A percentile compares a stretch with the other conserved stretches of the same genome.
Evolutionary conservation across 768 basidiomycete species (phyloP).

Genomic region (Xerocomellus chrysenteron): DNA sequence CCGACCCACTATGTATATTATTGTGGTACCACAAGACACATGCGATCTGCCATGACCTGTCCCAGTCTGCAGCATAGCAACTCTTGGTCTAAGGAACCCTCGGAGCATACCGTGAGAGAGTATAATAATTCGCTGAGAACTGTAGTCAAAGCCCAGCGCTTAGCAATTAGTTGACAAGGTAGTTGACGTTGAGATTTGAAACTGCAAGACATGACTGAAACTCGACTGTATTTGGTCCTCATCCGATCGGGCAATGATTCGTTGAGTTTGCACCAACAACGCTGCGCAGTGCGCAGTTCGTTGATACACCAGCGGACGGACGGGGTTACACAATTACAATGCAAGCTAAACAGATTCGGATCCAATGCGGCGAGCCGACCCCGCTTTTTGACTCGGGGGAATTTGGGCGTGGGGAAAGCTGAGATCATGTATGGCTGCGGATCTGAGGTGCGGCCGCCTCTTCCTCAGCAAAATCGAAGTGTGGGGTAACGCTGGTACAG

Average conservation of each 20-base stretch:
- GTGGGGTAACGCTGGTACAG: slow-evolving; percentile 16
- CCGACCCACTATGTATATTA: not conserved
- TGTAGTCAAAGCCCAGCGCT: not conserved
- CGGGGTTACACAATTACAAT: not conserved
- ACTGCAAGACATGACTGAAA: slow-evolving; percentile 2
- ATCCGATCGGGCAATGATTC: not conserved
- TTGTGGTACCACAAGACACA: not conserved
- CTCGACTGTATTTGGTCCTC: not conserved
- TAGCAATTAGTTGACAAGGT: not conserved
- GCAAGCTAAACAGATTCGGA: not conserved
- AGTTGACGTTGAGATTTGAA: slow-evolving; percentile 2
- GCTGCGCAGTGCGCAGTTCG: not conserved
- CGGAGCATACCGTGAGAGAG: slow-evolving; percentile 10
- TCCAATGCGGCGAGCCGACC: slow-evolving; percentile 3
- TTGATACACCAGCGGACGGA: not conserved
- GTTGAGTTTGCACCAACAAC: not conserved
- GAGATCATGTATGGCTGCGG: slow-evolving; percentile 5
- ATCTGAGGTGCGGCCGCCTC: slow-evolving; percentile 21
- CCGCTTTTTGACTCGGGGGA: slow-evolving; percentile 1
- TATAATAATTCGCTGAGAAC: not conserved
- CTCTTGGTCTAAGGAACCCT: not conserved
- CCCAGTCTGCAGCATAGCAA: not conserved
- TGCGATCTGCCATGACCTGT: slow-evolving; percentile 2
- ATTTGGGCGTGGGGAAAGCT: slow-evolving; percentile 8
- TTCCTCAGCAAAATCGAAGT: slow-evolving; percentile 13